Evolutionary conservation across 2,329 filamentous ascomycete genomes (phyloP).

Genomic region (Lithohypha guttulata): DNA sequence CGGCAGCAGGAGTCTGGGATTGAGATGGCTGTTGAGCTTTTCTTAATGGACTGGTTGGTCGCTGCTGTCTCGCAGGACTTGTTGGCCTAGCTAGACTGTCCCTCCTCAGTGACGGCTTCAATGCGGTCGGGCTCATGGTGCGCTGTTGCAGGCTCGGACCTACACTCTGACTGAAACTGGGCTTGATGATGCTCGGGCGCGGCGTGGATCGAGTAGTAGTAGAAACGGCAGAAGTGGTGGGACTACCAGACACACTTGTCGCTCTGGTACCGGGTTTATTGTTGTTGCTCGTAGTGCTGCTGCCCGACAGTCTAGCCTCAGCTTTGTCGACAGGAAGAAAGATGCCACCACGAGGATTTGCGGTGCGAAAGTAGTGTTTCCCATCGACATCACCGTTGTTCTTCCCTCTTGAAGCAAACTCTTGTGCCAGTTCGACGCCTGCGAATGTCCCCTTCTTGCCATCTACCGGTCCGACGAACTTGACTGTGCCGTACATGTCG

Average conservation of each 20-base stretch:
- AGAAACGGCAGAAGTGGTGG: constrained; percentile 48
- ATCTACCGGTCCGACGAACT: constrained; percentile 74
- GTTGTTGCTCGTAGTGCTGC: constrained; percentile 45
- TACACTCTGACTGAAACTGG: constrained; percentile 81
- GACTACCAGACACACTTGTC: constrained; percentile 31
- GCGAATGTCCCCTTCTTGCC: constrained; percentile 88
- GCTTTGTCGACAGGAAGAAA: constrained; percentile 83
- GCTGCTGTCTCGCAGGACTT: constrained; percentile 67
- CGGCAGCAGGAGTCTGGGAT: constrained; percentile 23
- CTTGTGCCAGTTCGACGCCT: constrained; percentile 74
- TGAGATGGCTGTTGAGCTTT: constrained; percentile 51
- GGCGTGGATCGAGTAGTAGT: constrained; percentile 40
- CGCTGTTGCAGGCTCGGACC: constrained; percentile 47
- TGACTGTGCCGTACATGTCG: constrained; percentile 80
- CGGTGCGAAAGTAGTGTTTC: constrained; percentile 68
- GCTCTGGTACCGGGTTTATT: constrained; percentile 13
- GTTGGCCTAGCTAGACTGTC: constrained; percentile 4
- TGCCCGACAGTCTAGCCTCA: constrained; percentile 42
- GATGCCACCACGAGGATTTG: constrained; percentile 71
- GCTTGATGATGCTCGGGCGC: constrained; percentile 50
- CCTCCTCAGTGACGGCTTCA: constrained; percentile 49
- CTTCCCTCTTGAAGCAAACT: constrained; percentile 77
- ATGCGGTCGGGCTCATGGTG: constrained; percentile 56
- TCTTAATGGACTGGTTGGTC: constrained; percentile 76
- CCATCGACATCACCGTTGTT: constrained; percentile 95